Base-by-base conservation (phyloP, 2,329 filamentous ascomycete genomes). In the Colletotrichum orbiculare region DNA sequence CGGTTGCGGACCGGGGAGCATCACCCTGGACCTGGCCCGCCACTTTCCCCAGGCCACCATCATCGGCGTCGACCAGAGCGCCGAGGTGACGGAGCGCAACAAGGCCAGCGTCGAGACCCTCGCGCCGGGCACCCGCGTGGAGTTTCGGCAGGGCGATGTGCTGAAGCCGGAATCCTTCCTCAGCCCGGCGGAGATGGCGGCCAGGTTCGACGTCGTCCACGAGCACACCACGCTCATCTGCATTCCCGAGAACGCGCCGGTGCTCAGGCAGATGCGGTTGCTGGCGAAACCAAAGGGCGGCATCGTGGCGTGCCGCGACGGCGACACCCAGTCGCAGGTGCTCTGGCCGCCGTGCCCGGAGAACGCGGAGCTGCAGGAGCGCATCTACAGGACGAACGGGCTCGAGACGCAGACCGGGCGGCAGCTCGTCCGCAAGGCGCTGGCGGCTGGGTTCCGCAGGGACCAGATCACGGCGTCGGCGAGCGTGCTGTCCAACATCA, bases 1-100 rank as follows among this genome's bases (percentile, higher is more conserved):
- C 11, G 80, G 79, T 41, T 81, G 79, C 63, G 79, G 80, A 1
- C 79, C 79, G 0, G 80, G 78, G 43, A 78, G 75, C 15, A 81
- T 82, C 67, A 81, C 78, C 4, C 63, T 75, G 4, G 78, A 78
- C 65, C 67, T 82, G 2, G 79, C 79, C 8, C 61, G 69, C 4
- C 70, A 75, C 41, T 74, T 79, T 0, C 77, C 79, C 0, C 64
- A 77, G 37, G 80, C 78, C 33, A 72, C 72, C 10, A 74, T 81
- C 17, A 72, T 75, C 5, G 80, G 78, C 6, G 67, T 79, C 12
- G 71, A 73, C 63, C 57, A 60, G 57, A 49, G 56, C 56, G 53
- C 47, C 48, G 46, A 45, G 49, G 56, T 65, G 39, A 65, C 39
- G 15, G 62, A 61, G 37, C 56, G 57, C 15, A 65, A 65, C 35